phyloP scores from a whole-genome alignment of 495 filamentous ascomycete genomes.

The Penicillium mononematosum region DNA sequence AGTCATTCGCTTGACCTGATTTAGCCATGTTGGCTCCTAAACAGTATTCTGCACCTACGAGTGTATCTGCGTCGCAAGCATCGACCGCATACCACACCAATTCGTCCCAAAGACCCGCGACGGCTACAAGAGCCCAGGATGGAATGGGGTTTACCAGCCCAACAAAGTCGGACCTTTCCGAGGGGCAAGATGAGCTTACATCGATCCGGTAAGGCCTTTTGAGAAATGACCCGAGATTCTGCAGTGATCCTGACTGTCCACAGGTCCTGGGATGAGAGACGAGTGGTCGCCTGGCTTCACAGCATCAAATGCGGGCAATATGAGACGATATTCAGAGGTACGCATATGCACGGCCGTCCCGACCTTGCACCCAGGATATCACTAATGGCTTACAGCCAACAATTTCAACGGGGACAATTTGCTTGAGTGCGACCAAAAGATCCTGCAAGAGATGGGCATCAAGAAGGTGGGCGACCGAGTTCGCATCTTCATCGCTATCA shows the following conservation, averaged over 20 bases:
- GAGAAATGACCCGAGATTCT: neutral
- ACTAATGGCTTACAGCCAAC: constrained; percentile 56
- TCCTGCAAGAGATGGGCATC: constrained; percentile 96
- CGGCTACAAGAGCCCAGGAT: constrained; percentile 55
- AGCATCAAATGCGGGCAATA: constrained; percentile 92
- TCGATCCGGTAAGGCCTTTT: constrained; percentile 54
- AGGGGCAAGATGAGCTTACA: constrained; percentile 58
- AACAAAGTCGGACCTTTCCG: constrained; percentile 95
- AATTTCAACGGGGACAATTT: constrained; percentile 96
- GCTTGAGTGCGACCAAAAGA: constrained; percentile 93
- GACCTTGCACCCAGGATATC: neutral
- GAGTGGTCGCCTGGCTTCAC: constrained; percentile 84
- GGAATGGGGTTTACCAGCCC: constrained; percentile 74
- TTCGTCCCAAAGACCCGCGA: constrained; percentile 49
- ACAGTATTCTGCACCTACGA: constrained; percentile 65
- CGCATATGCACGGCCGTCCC: constrained; percentile 29
- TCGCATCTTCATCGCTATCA: constrained; percentile 89
- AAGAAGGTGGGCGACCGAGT: constrained; percentile 97
- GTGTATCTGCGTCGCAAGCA: constrained; percentile 54
- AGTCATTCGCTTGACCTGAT: constrained; percentile 5
- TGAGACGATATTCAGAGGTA: constrained; percentile 82
- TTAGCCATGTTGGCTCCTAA: constrained; percentile 84
- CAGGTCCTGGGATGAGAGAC: constrained; percentile 85
- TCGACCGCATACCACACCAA: constrained; percentile 52
- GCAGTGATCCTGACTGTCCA: constrained; percentile 23